These are phyloP conservation scores for Geranomyces variabilis DNA, from an alignment of 192 early-diverging fungal species.

Conservation along the genomic window DNA sequence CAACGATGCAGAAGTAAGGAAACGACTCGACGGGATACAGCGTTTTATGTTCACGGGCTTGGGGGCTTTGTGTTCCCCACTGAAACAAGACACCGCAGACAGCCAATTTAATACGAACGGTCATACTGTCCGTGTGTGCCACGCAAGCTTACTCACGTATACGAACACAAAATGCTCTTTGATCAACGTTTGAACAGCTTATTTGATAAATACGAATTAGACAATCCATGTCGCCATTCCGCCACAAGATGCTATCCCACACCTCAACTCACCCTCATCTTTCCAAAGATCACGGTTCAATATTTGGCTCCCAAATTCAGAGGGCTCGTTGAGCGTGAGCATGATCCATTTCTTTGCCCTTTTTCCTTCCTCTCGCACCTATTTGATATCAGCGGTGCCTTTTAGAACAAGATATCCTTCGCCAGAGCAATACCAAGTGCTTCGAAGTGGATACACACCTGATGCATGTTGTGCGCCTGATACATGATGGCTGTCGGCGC, in stretches of 20 bases:
- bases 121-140: neutral
- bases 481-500: conserved; percentile 90
- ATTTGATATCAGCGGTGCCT: neutral
- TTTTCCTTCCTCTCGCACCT: conserved; percentile 69
- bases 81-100: conserved; percentile 37
- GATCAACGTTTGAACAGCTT: conserved; percentile 75
- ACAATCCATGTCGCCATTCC: neutral
- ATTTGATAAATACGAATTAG: neutral
- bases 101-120: neutral
- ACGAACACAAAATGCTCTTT: conserved; percentile 83
- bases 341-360: conserved; percentile 77
- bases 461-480: conserved; percentile 45
- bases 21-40: conserved; percentile 74
- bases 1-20: conserved; percentile 87
- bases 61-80: conserved; percentile 63
- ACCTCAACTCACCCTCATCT: conserved; percentile 42
- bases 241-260: too few species aligned
- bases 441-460: neutral
- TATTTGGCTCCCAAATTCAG: conserved; percentile 84
- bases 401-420: conserved; percentile 11
- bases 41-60: conserved; percentile 70
- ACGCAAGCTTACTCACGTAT: conserved; percentile 56
- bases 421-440: too few species aligned
- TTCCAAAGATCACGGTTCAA: conserved; percentile 97
- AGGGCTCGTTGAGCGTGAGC: conserved; percentile 81